Percentiles rank a stretch among this genome's conserved stretches.
Conservation (phyloP, 2,329 filamentous ascomycete species). For the Colletotrichum sp. region DNA sequence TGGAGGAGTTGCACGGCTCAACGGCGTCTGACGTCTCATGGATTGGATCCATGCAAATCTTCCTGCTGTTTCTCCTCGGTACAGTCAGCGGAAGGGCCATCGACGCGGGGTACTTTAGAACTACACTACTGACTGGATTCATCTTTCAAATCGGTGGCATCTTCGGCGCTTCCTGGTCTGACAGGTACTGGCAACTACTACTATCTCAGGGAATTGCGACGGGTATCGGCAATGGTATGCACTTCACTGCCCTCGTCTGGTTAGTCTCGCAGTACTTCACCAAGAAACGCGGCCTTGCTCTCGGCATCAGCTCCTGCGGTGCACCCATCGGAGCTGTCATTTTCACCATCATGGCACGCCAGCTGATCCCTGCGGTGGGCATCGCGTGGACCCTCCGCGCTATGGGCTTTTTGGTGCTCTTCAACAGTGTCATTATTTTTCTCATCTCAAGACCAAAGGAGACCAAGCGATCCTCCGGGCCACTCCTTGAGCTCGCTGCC, state of each 20-base stretch:
- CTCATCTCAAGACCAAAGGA: conserved; percentile 3
- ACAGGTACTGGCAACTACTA: conserved; percentile 53
- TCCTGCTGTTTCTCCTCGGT: conserved; percentile 46
- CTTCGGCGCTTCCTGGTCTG: conserved; percentile 47
- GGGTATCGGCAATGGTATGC: conserved; percentile 55
- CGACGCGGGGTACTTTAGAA: conserved; percentile 48
- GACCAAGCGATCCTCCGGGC: neutral
- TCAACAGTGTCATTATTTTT: conserved; percentile 45
- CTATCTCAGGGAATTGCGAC: conserved; percentile 58
- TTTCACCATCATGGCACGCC: conserved; percentile 58
- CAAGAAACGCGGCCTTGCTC: conserved; percentile 56
- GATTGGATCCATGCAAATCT: conserved; percentile 52
- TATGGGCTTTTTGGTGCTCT: conserved; percentile 72
- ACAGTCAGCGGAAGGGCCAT: conserved; percentile 47
- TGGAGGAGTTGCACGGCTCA: conserved; percentile 28
- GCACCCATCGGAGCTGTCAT: conserved; percentile 58
- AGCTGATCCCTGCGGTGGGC: conserved; percentile 55
- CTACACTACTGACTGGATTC: conserved; percentile 42
- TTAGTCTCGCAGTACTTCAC: conserved; percentile 66
- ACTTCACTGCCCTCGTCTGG: conserved; percentile 61
- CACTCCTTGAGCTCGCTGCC: conserved; percentile 10
- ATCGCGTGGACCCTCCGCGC: conserved; percentile 65
- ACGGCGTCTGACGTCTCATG: conserved; percentile 46
- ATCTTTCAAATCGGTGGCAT: conserved; percentile 45
- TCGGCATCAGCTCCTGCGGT: conserved; percentile 63